Conservation (phyloP, 2,329 filamentous ascomycete species). For the Orbilia ellipsospora region DNA sequence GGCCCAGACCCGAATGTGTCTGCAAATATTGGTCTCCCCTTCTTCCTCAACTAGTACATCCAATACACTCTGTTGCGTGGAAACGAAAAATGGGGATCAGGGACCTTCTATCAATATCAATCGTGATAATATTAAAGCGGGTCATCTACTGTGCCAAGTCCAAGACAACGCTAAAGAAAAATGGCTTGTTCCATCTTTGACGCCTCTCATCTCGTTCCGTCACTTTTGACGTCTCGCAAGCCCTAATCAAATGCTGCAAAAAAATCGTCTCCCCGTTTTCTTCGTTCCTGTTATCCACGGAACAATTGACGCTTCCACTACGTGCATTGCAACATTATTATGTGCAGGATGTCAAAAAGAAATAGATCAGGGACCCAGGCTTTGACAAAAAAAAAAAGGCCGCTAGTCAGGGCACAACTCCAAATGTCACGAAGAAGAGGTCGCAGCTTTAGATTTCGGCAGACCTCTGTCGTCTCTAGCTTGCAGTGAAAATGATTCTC, state of each 20-base stretch:
- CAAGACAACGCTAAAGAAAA: not conserved
- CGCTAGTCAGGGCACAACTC: slow-evolving; percentile 21
- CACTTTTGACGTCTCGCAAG: not conserved
- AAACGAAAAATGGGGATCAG: not conserved
- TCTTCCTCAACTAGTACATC: too few species aligned
- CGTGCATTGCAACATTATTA: slow-evolving; percentile 12
- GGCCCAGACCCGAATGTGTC: slow-evolving; percentile 11
- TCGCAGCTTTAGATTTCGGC: too few species aligned
- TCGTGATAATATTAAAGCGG: slow-evolving; percentile 1
- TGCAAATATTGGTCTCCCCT: too few species aligned
- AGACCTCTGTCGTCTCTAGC: too few species aligned
- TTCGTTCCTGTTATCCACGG: slow-evolving; percentile 13
- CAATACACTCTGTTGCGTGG: too few species aligned
- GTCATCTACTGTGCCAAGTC: slow-evolving; percentile 21
- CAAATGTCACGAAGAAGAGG: slow-evolving; percentile 33
- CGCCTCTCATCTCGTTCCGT: slow-evolving; percentile 1
- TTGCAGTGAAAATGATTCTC: too few species aligned
- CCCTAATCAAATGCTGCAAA: not conserved
- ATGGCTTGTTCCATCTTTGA: not conserved
- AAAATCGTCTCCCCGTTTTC: slow-evolving; percentile 8
- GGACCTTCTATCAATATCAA: not conserved
- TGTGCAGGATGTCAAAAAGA: slow-evolving; percentile 14
- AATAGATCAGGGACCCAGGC: not conserved
- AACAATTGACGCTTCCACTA: not conserved
- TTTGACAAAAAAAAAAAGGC: not conserved